These are phyloP conservation scores for Euclidium syriacum DNA, from an alignment of 345 rosid genomes.

Conservation along the genomic window DNA sequence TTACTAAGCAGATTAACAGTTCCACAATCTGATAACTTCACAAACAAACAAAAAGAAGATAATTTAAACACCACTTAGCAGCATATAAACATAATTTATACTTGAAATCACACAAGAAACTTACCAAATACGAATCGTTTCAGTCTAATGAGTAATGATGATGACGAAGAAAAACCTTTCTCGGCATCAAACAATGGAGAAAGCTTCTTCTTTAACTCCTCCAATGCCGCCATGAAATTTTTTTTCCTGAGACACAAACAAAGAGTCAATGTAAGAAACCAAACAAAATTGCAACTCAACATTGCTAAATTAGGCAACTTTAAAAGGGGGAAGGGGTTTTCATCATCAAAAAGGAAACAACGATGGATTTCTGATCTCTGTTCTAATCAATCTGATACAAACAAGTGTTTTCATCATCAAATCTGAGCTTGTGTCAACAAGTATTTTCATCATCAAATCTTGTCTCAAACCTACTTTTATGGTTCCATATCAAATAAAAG, in stretches of 20 bases:
- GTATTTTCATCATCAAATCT: too few relatives aligned
- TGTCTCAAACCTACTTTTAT: too few relatives aligned
- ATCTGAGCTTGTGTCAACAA: too few relatives aligned
- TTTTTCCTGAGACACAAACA: background rate
- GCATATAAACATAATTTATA: too few relatives aligned
- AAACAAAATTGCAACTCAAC: background rate
- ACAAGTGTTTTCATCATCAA: too few relatives aligned
- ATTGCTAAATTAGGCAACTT: background rate
- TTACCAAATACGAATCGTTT: constrained; percentile 69
- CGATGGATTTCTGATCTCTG: too few relatives aligned
- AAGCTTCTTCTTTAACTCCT: constrained; percentile 78
- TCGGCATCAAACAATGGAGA: constrained; percentile 89
- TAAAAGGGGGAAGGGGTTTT: too few relatives aligned
- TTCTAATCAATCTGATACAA: too few relatives aligned
- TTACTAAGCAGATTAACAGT: constrained; percentile 87
- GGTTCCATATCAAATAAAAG: too few relatives aligned
- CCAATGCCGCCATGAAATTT: constrained; percentile 78
- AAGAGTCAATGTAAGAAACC: too few relatives aligned
- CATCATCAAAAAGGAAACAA: too few relatives aligned
- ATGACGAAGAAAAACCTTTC: constrained; percentile 73
- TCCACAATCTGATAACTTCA: constrained; percentile 85
- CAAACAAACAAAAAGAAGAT: background rate
- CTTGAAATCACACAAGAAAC: constrained; percentile 4
- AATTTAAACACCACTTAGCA: background rate
- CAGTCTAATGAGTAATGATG: constrained; percentile 64